These are phyloP conservation scores for Flammula alnicola DNA, from an alignment of 1,284 basidiomycete genomes.

Conservation along the genomic window DNA sequence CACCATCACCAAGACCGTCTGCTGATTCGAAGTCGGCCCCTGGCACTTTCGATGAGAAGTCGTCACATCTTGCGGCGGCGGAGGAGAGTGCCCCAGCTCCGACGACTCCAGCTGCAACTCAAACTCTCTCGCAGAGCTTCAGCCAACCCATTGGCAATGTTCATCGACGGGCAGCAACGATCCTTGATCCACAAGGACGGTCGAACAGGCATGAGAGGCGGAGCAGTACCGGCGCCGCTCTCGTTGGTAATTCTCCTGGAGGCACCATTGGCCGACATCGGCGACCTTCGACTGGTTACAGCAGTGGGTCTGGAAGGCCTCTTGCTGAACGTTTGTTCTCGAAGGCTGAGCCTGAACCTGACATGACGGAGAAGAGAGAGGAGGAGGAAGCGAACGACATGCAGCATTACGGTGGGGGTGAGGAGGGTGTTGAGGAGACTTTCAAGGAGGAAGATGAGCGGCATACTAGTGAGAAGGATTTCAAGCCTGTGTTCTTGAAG, in stretches of 20 bases:
- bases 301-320: conserved; percentile 42
- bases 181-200: conserved; percentile 68
- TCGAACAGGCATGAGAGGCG: conserved; percentile 72
- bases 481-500: conserved; percentile 89
- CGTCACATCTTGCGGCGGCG: conserved; percentile 31
- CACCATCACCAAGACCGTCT: conserved; percentile 49
- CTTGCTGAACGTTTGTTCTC: conserved; percentile 54
- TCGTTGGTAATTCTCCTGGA: conserved; percentile 47
- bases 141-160: conserved; percentile 60
- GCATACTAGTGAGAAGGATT: conserved; percentile 64
- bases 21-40: conserved; percentile 38
- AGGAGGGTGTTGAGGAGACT: conserved; percentile 29
- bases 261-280: conserved; percentile 68
- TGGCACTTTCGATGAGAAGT: conserved; percentile 25
- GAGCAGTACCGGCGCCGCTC: conserved; percentile 71
- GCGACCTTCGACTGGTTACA: conserved; percentile 67
- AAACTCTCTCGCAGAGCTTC: conserved; percentile 48
- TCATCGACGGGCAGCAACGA: conserved; percentile 74
- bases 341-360: conserved; percentile 40
- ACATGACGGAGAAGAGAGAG: conserved; percentile 44
- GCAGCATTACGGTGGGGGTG: conserved; percentile 25
- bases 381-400: conserved; percentile 31
- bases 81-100: conserved; percentile 21
- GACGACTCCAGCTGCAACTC: conserved; percentile 18
- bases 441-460: conserved; percentile 46